Base-by-base conservation (phyloP, 768 basidiomycete genomes). In the Tylopilus sp. region DNA sequence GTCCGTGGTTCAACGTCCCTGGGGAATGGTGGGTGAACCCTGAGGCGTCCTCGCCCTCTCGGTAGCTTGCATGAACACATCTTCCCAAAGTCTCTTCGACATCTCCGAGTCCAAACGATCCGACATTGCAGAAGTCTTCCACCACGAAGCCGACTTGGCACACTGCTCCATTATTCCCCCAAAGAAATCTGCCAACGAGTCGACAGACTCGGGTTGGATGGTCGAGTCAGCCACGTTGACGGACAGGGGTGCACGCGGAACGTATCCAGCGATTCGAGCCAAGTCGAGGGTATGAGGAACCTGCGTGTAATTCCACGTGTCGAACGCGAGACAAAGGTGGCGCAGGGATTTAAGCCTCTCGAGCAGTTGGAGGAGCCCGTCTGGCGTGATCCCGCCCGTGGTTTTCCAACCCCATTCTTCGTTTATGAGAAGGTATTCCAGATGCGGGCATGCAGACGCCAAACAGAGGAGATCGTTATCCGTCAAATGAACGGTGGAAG, bases 341-440 rank as follows among this genome's bases (percentile, higher is more conserved):
- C 16, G 50, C 21, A 52, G 22, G 13, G 50, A 52, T 24, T 19
- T 16, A 28, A 52, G 50, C 7, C 14, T 28, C 34, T 45, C 26
- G 21, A 52, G 50, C 11, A 52, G 34, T 17, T 45, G 50, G 19
- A 52, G 43, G 26, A 52, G 34, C 24, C 50, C 50, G 14, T 37
- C 28, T 29, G 43, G 50, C 6, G 50, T 52, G 43, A 52, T 45
- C 5, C 50, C 50, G 10, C 28, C 21, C 12, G 19, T 2, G 9
- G 43, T 37, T 37, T 38, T 52, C 50, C 50, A 52, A 13, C 50
- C 50, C 50, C 50, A 52, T n/a, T 52, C 50, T 37, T 52, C 43
- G 34, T 52, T 52, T 29, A 52, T 52, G 21, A 45, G 43, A 7
- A 52, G 50, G 11, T n/a, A 17, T 30, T 52, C 50, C 4, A 44